Base-by-base conservation (phyloP, 257 asterid species). In the Nicotiana benthamiana region DNA sequence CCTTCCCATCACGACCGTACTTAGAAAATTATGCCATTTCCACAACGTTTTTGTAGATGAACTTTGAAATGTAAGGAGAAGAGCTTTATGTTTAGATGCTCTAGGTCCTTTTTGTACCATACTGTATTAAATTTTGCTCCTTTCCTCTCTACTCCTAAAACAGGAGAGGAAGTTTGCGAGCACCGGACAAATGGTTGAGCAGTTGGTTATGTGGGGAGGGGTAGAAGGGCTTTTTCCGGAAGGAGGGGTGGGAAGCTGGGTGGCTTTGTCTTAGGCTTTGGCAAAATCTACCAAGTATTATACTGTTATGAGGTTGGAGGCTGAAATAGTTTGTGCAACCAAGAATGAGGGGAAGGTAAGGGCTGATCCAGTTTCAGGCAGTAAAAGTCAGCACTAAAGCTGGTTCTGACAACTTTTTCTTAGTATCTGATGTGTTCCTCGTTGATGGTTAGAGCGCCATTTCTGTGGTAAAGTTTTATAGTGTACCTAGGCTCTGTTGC, bases 81-180 rank as follows among this genome's bases (percentile, higher is more conserved):
- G 61, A 74, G 61, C 40, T 15, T 48, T 12, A 74, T 30, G 43
- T 26, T 74, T 48, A 48, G 78, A 24, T 48, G 40, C 43, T 48
- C 78, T 74, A 24, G 78, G 61, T 48, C 78, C 78, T 46, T 59
- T 72, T 46, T 72, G 46, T 24, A 72, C 40, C 78, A 72, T 46
- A 72, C 34, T 15, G 13, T 72, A 32, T 48, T 24, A 48, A 74
- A 24, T 48, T 24, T 9, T 4, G 1, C 24, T 74, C 79, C 34
- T 26, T 70, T 74, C 61, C 77, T 48, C 57, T 15, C 43, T 74
- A 74, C 43, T 74, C 43, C 61, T 26, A 48, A 74, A 74, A 24
- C 61, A 46, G 9, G 61, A 48, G 40, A 24, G 61, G 61, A 48
- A 48, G 43, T 74, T 74, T 48, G 26, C 61, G 61, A 74, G 79